Base-by-base conservation (phyloP, 2,329 filamentous ascomycete species). In the Fusarium abutilonis region DNA sequence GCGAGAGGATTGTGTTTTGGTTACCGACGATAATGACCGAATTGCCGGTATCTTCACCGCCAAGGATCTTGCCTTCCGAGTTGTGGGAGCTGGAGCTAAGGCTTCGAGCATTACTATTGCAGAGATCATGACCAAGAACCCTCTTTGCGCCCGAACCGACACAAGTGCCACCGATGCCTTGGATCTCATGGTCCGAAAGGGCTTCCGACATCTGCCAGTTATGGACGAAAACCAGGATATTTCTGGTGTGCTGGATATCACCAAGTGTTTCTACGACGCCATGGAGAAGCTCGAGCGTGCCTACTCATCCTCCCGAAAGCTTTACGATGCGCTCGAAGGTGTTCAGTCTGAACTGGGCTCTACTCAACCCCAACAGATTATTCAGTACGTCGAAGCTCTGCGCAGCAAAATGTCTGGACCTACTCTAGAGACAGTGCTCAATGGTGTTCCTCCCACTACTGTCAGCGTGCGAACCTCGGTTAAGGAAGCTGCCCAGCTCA, bases 161-260 rank as follows among this genome's bases (percentile, higher is more conserved):
- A 99, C 95, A 31, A 98, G 94, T 77, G 95, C 95, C 32, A 99
- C 95, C 39, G 95, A 99, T 82, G 95, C 95, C 29, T 81, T 99
- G 63, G 94, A 99, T 77, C 84, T 98, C 55, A 99, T 99, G 95
- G 95, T 99, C 54, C 86, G 94, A 70, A 98, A 98, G 80, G 95
- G 95, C 15, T 99, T 99, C 83, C 88, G 95, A 69, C 95, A 99
- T 81, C 78, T 99, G 73, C 95, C 95, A 4, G 95, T 99, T 66
- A 99, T 99, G 95, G 95, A 99, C 78, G 95, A 99, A 82, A 98
- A 99, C 77, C 95, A 99, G 78, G 94, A 99, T 74, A 99, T 99
- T 63, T 96, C 93, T 8, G 95, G 95, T 81, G 93, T 99, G 67
- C 82, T 99, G 51, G 95, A 99, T 77, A 99, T 99, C 71, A 99